Base-by-base conservation (phyloP, 352 stramenopile genomes). In the Thraustochytrium striatum region DNA sequence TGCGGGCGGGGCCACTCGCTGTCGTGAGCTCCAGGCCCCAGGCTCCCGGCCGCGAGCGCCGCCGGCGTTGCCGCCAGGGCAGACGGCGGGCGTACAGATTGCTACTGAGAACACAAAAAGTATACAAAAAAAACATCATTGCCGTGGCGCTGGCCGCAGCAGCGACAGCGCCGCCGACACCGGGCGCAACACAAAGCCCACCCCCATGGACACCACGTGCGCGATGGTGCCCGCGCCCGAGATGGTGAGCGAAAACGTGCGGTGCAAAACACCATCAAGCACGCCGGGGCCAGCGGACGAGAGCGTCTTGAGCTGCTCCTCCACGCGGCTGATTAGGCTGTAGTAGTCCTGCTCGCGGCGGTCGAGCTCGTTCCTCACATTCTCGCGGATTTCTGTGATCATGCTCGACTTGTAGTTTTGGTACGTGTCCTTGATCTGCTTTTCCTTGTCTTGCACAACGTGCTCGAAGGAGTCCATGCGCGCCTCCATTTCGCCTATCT, bases 331-430 rank as follows among this genome's bases (percentile, higher is more conserved):
- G 9, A 75, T 75, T 3, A 61, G 36, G 32, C 30, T 75, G 50
- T 75, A 75, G 68, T 75, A 75, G 32, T 75, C 65, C 25, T 58
- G 41, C 39, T 75, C 65, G n/a, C 65, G 44, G 16, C 32, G 44
- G 30, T 70, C 65, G 16, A 75, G 50, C 65, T 75, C 41, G 16
- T 61, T 35, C 41, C 52, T 30, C 16, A 75, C 65, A 30, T 43
- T 35, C 25, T 72, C 65, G 16, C 65, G 65, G 21, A 75, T 75
- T 25, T 75, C 65, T 9, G 16, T 39, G 3, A 16, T 43, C 44
- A 75, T 58, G 30, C 61, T 43, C 0, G 65, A 62, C 65, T 75
- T 75, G 52, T 55, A 75, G 47, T 38, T 39, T 0, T 30, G 43
- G 3, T 61, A 70, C 11, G 43, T 30, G 1, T 75, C 65, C 41